These are phyloP conservation scores for Umbellularia californica DNA, from an alignment of 164 flowering plant genomes.

Conservation along the genomic window DNA sequence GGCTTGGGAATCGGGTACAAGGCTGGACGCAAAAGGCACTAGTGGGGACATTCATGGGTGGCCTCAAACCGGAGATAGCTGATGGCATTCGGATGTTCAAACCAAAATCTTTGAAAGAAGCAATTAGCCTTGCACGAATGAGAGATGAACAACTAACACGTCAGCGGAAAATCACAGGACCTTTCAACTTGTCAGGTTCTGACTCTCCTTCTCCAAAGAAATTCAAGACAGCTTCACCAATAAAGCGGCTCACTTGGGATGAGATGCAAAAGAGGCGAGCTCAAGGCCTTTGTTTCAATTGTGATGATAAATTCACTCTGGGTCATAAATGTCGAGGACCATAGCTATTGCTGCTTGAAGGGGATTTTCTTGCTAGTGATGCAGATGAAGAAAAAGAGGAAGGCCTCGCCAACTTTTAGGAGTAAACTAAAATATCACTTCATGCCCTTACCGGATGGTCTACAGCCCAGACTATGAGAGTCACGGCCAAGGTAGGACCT, in stretches of 20 bases:
- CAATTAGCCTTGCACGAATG: not conserved
- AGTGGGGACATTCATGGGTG: not conserved
- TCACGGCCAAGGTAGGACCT: not conserved
- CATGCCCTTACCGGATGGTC: constrained; percentile 14
- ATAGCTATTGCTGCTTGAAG: not conserved
- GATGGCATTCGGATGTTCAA: not conserved
- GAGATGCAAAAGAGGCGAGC: too few species aligned
- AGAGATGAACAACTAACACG: not conserved
- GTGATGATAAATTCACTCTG: not conserved
- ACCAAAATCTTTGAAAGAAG: not conserved
- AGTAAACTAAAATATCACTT: constrained; percentile 1
- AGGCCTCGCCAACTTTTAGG: too few species aligned
- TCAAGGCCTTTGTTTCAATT: not conserved
- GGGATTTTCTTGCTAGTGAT: too few species aligned
- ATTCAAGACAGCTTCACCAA: not conserved
- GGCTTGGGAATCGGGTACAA: too few species aligned
- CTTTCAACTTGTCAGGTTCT: not conserved
- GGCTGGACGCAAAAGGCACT: too few species aligned
- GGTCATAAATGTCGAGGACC: not conserved
- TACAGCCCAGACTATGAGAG: constrained; percentile 3
- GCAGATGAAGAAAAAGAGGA: too few species aligned
- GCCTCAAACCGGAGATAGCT: not conserved
- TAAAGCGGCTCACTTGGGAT: not conserved
- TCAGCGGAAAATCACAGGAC: not conserved
- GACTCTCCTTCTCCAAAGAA: too few species aligned